Base-by-base conservation (phyloP, 2,329 filamentous ascomycete species). In the Aspergillus tubingensis region DNA sequence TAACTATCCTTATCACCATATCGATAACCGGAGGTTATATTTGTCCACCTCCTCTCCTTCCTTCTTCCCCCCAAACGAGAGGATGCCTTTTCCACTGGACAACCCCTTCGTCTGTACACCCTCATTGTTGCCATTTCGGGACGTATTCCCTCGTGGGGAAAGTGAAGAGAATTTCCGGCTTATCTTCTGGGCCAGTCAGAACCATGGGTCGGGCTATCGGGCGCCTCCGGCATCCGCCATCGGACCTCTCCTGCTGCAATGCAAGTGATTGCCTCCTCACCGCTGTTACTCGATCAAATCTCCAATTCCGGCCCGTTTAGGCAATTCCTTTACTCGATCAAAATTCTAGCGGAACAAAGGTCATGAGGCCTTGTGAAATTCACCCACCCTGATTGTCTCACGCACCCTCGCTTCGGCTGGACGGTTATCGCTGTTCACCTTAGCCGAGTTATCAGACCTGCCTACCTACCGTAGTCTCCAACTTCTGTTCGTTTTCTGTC, bases 241-340 rank as follows among this genome's bases (percentile, higher is more conserved):
- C 65, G 62, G 65, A 60, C 52, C 52, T 53, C 41, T 54, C 56
- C 49, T 53, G 58, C 50, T 50, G 27, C 10, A 11, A 10, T 30
- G 59, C 58, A 17, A 51, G 8, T 43, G 19, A 53, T 61, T 58
- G 50, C 38, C 38, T 51, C 58, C 15, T 32, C 23, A 27, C 36
- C 17, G 21, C 54, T 32, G 23, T 72, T 71, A 72, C 68, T 71
- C 68, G 68, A 72, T 72, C 67, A 64, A 70, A 71, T 70, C 62
- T 65, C 32, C 53, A 58, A 56, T 48, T 21, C 25, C 41, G 66
- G 65, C 68, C 68, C 67, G 60, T 60, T 68, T 65, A 30, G 59
- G 64, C 64, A 65, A 57, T 60, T 63, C 50, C 27, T 56, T 63
- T 63, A 63, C 61, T 65, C 58, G 63, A 65, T 65, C 30, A 17